Percentiles rank a stretch among this genome's conserved stretches.
Conservation (phyloP, 1,139 yeast species). For the Candida albicans region DNA sequence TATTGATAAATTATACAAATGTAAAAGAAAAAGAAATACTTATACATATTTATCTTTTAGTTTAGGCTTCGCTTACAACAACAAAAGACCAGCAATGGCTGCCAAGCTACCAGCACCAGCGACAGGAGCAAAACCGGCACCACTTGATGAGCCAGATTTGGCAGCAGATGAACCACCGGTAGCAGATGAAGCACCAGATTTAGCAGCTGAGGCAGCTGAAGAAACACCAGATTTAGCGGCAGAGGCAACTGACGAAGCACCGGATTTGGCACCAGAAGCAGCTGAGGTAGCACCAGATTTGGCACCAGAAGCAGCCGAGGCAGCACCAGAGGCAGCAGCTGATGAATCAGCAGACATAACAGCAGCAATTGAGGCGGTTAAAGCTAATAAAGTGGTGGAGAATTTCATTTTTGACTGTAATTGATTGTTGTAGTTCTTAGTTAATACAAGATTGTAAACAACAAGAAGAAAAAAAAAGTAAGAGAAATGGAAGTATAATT, state of each 20-base stretch:
- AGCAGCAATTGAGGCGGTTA: slow-evolving; percentile 10
- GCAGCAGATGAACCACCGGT: slow-evolving; percentile 12
- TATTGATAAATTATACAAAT: not conserved
- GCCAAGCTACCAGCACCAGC: slow-evolving; percentile 29
- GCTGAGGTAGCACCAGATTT: slow-evolving; percentile 9
- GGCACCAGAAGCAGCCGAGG: slow-evolving; percentile 13
- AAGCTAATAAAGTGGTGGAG: slow-evolving; percentile 12
- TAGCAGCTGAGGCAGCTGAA: slow-evolving; percentile 19
- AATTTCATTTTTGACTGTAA: slow-evolving; percentile 12
- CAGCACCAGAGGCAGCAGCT: slow-evolving; percentile 5
- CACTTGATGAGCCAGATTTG: slow-evolving; percentile 5
- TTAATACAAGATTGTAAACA: not conserved
- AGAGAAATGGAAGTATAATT: not conserved
- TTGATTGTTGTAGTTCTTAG: not conserved
- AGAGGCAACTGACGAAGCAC: slow-evolving; percentile 8
- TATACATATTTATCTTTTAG: not conserved
- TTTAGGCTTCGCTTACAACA: slow-evolving; percentile 20
- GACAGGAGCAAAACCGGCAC: slow-evolving; percentile 17
- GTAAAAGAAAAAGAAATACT: not conserved
- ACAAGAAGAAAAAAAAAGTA: not conserved
- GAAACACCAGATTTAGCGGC: slow-evolving; percentile 18
- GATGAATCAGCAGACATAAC: slow-evolving; percentile 15
- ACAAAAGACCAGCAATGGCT: slow-evolving; percentile 31
- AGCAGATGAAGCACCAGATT: slow-evolving; percentile 19
- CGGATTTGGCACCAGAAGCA: slow-evolving; percentile 11